phyloP scores from a whole-genome alignment of 306 rosid species.

The Castanospermum australe region DNA sequence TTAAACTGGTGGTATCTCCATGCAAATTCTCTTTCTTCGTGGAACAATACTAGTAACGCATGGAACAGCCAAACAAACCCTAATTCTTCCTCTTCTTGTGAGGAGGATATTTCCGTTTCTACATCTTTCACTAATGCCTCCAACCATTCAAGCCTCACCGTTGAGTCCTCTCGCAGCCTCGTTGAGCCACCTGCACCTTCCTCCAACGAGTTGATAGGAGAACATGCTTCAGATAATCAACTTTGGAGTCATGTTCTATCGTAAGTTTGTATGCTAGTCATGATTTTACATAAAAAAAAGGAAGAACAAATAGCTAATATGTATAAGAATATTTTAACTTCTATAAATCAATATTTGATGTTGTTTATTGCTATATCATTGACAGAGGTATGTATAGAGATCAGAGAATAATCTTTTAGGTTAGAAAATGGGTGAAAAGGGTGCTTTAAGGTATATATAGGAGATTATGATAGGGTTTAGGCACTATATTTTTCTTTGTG shows the following conservation, averaged over 20 bases:
- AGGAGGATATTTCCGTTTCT: slow-evolving; percentile 76
- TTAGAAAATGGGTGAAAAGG: background rate
- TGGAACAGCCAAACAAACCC: slow-evolving; percentile 53
- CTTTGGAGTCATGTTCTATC: slow-evolving; percentile 79
- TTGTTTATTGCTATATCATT: slow-evolving; percentile 3
- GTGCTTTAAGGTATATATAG: slow-evolving; percentile 20
- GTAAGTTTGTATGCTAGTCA: slow-evolving; percentile 44
- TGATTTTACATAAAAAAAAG: background rate
- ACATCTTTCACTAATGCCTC: slow-evolving; percentile 81
- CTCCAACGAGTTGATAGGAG: slow-evolving; percentile 48
- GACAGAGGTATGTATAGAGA: slow-evolving; percentile 22
- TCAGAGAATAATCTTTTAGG: slow-evolving; percentile 30
- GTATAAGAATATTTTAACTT: background rate
- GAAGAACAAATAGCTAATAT: background rate
- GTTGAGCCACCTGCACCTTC: slow-evolving; percentile 49
- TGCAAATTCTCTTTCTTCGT: slow-evolving; percentile 47
- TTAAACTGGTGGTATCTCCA: slow-evolving; percentile 82
- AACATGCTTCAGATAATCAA: slow-evolving; percentile 67
- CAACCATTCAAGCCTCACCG: slow-evolving; percentile 73
- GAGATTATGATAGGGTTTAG: slow-evolving; percentile 22
- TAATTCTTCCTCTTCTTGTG: slow-evolving; percentile 72
- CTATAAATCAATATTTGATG: background rate
- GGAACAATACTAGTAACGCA: slow-evolving; percentile 43
- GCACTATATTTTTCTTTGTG: background rate
- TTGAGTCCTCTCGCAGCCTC: slow-evolving; percentile 58